Percentiles rank a stretch among this genome's conserved stretches.
These are phyloP conservation scores for Lepidium aucheri DNA, from an alignment of 345 rosid genomes.

Conservation along the genomic window DNA sequence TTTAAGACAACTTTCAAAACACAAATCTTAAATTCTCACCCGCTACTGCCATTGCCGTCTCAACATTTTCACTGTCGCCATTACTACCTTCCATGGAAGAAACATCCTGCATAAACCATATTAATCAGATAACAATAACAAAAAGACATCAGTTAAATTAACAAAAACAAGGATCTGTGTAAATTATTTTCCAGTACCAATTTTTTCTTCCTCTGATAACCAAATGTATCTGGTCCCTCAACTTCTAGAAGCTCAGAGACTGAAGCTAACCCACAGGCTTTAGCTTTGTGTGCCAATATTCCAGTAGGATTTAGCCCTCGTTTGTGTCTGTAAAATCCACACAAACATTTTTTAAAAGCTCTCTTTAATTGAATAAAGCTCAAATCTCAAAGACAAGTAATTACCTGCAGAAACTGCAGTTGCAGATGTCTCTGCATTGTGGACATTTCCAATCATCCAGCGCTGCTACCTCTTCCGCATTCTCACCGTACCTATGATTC, in stretches of 20 bases:
- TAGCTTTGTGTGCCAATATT: neutral
- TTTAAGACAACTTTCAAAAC: neutral
- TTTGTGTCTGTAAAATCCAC: neutral
- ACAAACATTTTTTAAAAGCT: neutral
- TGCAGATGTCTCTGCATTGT: conserved; percentile 1
- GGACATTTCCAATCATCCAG: conserved; percentile 23
- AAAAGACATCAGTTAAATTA: neutral
- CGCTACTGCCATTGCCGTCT: neutral
- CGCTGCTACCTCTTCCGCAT: conserved; percentile 22
- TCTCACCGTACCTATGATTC: conserved; percentile 27
- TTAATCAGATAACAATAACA: neutral
- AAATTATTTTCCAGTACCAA: neutral
- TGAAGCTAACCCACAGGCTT: conserved; percentile 49
- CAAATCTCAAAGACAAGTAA: neutral
- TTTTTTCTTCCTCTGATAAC: conserved; percentile 11
- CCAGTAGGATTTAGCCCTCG: neutral
- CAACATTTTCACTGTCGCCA: neutral
- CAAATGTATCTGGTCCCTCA: conserved; percentile 33
- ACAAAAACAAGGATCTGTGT: neutral
- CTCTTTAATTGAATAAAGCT: neutral
- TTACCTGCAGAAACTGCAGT: conserved; percentile 5
- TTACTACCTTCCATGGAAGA: conserved; percentile 29
- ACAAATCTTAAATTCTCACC: neutral
- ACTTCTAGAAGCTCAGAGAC: conserved; percentile 55
- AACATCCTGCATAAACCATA: conserved; percentile 28